Percentiles rank a stretch among this genome's conserved stretches.
phyloP scores from a whole-genome alignment of 179 eudicot species.

The Spergularia azorica region DNA sequence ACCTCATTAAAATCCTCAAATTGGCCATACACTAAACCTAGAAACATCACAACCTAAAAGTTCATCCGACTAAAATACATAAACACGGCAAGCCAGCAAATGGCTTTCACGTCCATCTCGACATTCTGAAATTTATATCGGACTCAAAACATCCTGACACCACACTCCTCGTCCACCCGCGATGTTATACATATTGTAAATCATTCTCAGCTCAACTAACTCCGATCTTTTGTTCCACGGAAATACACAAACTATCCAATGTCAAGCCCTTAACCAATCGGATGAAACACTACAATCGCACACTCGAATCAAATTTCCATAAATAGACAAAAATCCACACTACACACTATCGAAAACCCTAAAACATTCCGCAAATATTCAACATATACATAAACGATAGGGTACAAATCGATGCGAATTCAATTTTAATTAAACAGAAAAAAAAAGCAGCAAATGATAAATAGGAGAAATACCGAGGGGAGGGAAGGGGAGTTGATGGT shows the following conservation, averaged over 20 bases:
- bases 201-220: background rate
- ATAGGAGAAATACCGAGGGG: conserved; percentile 45
- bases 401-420: background rate
- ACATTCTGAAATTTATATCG: too few species aligned
- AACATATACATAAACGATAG: background rate
- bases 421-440: background rate
- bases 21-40: too few species aligned
- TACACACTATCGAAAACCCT: background rate
- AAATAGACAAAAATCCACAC: background rate
- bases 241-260: background rate
- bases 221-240: background rate
- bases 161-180: too few species aligned
- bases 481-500: conserved; percentile 56
- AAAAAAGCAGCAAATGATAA: background rate
- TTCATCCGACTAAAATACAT: too few species aligned
- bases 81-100: too few species aligned
- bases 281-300: background rate
- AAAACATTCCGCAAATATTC: background rate
- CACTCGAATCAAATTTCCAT: background rate
- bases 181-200: too few species aligned
- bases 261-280: background rate
- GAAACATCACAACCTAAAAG: too few species aligned
- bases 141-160: too few species aligned
- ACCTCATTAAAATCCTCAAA: too few species aligned
- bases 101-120: too few species aligned